Conservation (phyloP, 495 filamentous ascomycete genomes). For the Xylaria nigripes region DNA sequence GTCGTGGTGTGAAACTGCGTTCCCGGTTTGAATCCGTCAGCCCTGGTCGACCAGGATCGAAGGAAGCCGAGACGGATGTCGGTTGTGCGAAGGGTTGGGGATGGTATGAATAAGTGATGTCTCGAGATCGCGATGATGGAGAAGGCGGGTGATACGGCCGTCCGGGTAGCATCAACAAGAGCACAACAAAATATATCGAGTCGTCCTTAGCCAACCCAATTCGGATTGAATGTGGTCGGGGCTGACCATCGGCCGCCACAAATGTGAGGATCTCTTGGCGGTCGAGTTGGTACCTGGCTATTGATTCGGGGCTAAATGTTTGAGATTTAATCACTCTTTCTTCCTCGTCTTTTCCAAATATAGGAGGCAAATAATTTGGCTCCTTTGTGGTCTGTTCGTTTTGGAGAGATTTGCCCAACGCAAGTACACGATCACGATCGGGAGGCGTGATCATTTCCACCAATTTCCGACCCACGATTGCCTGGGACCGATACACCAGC, state of each 20-base stretch:
- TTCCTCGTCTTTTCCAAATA: conserved; percentile 39
- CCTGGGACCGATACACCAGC: conserved; percentile 32
- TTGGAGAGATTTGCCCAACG: conserved; percentile 37
- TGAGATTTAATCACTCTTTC: conserved; percentile 42
- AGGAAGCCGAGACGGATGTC: conserved; percentile 36
- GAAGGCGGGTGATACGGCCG: conserved; percentile 35
- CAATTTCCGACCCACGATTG: conserved; percentile 35
- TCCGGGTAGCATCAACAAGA: conserved; percentile 29
- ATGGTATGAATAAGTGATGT: conserved; percentile 39
- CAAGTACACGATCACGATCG: conserved; percentile 44
- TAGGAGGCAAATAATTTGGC: conserved; percentile 49
- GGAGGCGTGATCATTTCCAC: conserved; percentile 38
- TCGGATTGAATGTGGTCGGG: conserved; percentile 33
- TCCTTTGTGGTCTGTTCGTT: conserved; percentile 44
- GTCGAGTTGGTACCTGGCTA: conserved; percentile 36
- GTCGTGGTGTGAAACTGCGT: conserved; percentile 23
- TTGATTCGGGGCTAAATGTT: conserved; percentile 39
- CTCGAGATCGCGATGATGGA: conserved; percentile 40
- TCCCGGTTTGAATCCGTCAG: conserved; percentile 31
- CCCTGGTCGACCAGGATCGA: conserved; percentile 33
- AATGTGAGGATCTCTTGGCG: conserved; percentile 45
- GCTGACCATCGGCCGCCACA: conserved; percentile 37
- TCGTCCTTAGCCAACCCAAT: conserved; percentile 44
- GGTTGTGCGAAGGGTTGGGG: conserved; percentile 33
- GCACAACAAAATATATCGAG: conserved; percentile 46